Conservation (phyloP, 129 eudicot species). For the Escallonia herrerae region DNA sequence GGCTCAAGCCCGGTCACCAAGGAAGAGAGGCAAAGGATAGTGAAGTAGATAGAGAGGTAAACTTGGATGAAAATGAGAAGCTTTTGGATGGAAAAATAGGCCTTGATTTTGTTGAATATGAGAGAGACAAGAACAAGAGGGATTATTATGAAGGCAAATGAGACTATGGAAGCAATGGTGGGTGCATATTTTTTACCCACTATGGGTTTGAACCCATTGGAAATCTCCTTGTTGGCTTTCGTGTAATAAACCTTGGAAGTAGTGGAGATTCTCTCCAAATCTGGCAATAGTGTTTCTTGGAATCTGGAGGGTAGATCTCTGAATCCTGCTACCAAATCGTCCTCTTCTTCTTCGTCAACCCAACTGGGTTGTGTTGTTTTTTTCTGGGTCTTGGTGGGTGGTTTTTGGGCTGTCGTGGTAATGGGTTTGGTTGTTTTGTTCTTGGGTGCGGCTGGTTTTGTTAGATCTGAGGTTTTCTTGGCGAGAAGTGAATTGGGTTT, state of each 20-base stretch:
- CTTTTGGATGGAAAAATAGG: conserved; percentile 75
- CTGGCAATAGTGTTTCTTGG: conserved; percentile 77
- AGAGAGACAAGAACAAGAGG: conserved; percentile 77
- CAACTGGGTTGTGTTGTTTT: conserved; percentile 17
- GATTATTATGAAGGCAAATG: conserved; percentile 56
- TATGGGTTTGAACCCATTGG: conserved; percentile 60
- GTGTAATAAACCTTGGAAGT: conserved; percentile 57
- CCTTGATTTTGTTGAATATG: conserved; percentile 65
- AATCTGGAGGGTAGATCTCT: conserved; percentile 66
- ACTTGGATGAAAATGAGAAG: conserved; percentile 75
- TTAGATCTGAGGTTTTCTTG: conserved; percentile 55
- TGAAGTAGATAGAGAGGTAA: conserved; percentile 72
- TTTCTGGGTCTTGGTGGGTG: conserved; percentile 3
- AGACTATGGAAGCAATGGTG: conserved; percentile 50
- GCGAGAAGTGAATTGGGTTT: conserved; percentile 14
- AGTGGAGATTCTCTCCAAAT: conserved; percentile 61
- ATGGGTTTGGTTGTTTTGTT: conserved; percentile 24
- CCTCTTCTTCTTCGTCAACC: conserved; percentile 40
- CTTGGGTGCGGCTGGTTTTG: conserved; percentile 26
- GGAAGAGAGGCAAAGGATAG: conserved; percentile 64
- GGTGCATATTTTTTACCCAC: conserved; percentile 84
- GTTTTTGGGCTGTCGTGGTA: conserved; percentile 10
- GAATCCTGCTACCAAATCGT: conserved; percentile 63
- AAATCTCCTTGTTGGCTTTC: conserved; percentile 63
- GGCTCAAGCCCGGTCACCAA: conserved; percentile 85